These are phyloP conservation scores for Amanita subjunquillea DNA, from an alignment of 768 basidiomycete genomes.

Conservation along the genomic window DNA sequence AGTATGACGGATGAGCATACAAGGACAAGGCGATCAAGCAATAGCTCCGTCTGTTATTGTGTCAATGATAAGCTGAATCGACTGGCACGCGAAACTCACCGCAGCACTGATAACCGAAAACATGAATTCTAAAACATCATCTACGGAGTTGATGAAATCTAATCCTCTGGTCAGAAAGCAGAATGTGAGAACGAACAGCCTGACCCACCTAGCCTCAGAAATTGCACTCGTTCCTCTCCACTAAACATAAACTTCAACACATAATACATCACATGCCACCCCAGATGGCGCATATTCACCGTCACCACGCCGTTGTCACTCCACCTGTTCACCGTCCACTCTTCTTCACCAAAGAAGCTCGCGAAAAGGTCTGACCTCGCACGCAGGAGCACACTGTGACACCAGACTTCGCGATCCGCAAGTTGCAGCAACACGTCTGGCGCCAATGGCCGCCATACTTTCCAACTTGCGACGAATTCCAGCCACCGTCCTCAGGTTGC, in stretches of 20 bases:
- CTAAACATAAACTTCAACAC: conserved; percentile 73
- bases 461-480: neutral
- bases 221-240: conserved; percentile 57
- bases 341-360: conserved; percentile 71
- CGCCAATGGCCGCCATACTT: conserved; percentile 17
- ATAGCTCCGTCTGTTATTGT: conserved; percentile 62
- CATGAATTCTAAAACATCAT: conserved; percentile 77
- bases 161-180: conserved; percentile 4
- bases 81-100: conserved; percentile 29
- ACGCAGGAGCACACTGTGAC: conserved; percentile 70
- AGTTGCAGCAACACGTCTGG: conserved; percentile 70
- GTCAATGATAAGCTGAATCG: neutral
- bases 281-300: conserved; percentile 65
- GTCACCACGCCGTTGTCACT: conserved; percentile 37
- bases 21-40: conserved; percentile 76
- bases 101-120: conserved; percentile 82
- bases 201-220: conserved; percentile 55
- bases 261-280: conserved; percentile 64
- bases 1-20: conserved; percentile 76
- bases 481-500: conserved; percentile 6
- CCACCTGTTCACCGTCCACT: conserved; percentile 69
- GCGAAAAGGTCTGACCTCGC: conserved; percentile 79
- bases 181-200: neutral
- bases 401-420: conserved; percentile 51
- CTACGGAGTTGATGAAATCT: conserved; percentile 57